Conservation (phyloP, 2,329 filamentous ascomycete genomes). For the Falciphora oryzae region DNA sequence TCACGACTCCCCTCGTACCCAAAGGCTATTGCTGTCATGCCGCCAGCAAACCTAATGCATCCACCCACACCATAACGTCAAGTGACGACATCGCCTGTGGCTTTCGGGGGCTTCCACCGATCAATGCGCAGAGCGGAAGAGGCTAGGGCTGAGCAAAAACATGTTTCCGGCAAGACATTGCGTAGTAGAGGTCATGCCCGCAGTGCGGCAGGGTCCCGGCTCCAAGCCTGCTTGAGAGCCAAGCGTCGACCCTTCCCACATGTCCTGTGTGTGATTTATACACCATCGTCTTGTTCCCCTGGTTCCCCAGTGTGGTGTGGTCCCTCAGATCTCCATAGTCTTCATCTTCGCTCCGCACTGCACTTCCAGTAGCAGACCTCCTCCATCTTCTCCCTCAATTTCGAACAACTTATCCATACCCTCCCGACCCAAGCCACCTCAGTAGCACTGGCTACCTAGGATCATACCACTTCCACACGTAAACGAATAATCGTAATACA, state of each 20-base stretch:
- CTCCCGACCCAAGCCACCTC: neutral
- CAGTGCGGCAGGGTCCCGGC: neutral
- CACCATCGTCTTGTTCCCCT: slow-evolving; percentile 4
- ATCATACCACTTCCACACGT: neutral
- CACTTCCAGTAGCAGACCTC: neutral
- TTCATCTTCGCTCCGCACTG: neutral
- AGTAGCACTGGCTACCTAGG: neutral
- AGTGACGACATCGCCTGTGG: neutral
- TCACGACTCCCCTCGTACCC: neutral
- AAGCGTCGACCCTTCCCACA: slow-evolving; percentile 1
- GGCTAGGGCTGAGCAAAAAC: slow-evolving; percentile 1
- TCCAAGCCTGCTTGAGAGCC: slow-evolving; percentile 1
- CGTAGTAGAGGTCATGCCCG: slow-evolving; percentile 3
- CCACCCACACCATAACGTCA: slow-evolving; percentile 1
- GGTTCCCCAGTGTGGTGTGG: neutral
- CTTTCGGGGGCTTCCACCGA: neutral
- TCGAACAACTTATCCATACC: neutral
- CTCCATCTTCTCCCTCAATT: neutral
- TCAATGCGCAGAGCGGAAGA: neutral
- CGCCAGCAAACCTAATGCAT: neutral
- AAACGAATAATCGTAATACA: neutral
- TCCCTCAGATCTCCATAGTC: neutral
- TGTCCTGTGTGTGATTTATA: slow-evolving; percentile 6
- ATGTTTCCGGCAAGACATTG: slow-evolving; percentile 5
- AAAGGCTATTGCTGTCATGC: neutral